Conservation (phyloP, 495 filamentous ascomycete species). For the Lindgomyces ingoldianus region DNA sequence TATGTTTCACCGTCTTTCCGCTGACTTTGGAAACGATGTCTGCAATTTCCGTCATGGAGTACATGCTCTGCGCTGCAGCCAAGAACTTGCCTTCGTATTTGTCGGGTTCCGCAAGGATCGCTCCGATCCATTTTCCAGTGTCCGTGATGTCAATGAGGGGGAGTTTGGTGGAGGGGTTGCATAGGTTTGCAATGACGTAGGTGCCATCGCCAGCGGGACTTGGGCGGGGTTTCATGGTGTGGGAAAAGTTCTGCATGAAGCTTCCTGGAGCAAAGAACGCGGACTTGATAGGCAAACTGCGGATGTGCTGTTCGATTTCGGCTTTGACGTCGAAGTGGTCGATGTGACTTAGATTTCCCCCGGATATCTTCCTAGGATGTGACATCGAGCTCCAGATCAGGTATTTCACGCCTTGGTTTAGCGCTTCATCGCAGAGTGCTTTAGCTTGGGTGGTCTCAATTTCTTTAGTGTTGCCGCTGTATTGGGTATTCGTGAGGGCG, state of each 20-base stretch:
- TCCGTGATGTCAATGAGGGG: constrained; percentile 59
- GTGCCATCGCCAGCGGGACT: constrained; percentile 29
- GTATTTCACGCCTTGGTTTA: constrained; percentile 49
- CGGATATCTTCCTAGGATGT: constrained; percentile 45
- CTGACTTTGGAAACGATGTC: constrained; percentile 49
- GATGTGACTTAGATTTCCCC: constrained; percentile 53
- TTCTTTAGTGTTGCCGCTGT: background rate
- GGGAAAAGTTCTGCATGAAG: constrained; percentile 58
- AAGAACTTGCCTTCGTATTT: constrained; percentile 43
- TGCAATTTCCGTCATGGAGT: constrained; percentile 54
- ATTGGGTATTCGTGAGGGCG: constrained; percentile 59
- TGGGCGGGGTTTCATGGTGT: constrained; percentile 35
- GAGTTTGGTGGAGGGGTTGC: constrained; percentile 46
- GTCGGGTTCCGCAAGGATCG: constrained; percentile 49
- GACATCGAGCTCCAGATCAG: constrained; percentile 54
- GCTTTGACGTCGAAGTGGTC: constrained; percentile 66
- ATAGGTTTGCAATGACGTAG: constrained; percentile 51
- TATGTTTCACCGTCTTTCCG: constrained; percentile 44
- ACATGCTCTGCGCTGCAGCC: constrained; percentile 22
- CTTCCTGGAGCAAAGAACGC: constrained; percentile 60
- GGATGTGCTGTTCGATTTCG: constrained; percentile 59
- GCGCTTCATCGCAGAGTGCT: constrained; percentile 15
- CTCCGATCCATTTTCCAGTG: constrained; percentile 59
- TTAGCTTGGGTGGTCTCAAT: constrained; percentile 10
- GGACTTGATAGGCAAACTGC: constrained; percentile 50